Evolutionary conservation across 2,329 filamentous ascomycete species (phyloP).

Genomic region (Fusarium sp.): DNA sequence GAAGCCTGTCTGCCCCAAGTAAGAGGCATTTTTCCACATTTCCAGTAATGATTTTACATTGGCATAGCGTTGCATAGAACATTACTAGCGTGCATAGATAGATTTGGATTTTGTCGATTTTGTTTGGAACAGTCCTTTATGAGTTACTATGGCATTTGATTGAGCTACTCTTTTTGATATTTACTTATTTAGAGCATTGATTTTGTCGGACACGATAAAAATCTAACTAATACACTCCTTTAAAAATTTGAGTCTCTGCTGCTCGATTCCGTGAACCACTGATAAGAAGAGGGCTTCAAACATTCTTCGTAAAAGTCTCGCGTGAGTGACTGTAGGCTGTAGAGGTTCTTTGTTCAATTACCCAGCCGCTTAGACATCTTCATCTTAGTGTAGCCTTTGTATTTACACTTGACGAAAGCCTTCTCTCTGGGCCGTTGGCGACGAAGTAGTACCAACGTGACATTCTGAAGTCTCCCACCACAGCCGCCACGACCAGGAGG

Average conservation of each 20-base stretch:
- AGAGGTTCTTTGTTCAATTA: fast-evolving
- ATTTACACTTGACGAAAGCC: neutral
- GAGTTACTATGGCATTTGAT: conserved; percentile 18
- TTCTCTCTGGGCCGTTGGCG: fast-evolving
- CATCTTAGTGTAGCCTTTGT: neutral
- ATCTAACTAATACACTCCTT: conserved; percentile 37
- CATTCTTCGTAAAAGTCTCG: neutral
- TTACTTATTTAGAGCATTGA: conserved; percentile 24
- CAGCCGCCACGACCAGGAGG: no score
- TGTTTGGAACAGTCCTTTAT: conserved; percentile 10
- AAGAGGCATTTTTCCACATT: neutral
- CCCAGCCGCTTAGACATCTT: fast-evolving
- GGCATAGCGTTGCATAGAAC: conserved; percentile 18
- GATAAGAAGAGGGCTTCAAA: neutral
- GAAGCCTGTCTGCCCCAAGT: conserved; percentile 32
- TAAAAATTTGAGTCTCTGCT: neutral
- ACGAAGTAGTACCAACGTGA: neutral
- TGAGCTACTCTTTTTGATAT: conserved; percentile 10
- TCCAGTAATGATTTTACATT: neutral
- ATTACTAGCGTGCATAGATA: neutral
- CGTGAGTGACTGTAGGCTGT: neutral
- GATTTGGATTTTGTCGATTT: conserved; percentile 4
- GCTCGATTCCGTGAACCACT: neutral
- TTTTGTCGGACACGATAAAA: conserved; percentile 27
- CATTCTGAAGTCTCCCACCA: neutral